Evolutionary conservation across 306 rosid genomes (phyloP).

Genomic region (Vigna trinervia): DNA sequence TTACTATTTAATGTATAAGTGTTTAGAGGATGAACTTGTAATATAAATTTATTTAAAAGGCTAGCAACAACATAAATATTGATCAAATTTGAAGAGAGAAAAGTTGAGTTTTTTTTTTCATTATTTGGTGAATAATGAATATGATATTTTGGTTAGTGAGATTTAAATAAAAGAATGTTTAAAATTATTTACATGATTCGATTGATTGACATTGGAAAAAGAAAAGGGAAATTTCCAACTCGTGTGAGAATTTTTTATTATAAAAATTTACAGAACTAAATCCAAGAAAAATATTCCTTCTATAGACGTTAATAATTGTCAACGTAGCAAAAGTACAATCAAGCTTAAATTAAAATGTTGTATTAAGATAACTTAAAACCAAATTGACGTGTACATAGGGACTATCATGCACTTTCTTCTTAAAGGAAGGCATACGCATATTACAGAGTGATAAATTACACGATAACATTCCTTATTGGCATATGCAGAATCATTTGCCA

Average conservation of each 20-base stretch:
- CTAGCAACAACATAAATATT: not conserved
- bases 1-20: too few species aligned
- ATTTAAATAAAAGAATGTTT: not conserved
- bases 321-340: not conserved
- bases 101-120: not conserved
- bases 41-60: not conserved
- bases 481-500: constrained; percentile 42
- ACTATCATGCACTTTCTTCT: not conserved
- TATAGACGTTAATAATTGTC: not conserved
- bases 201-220: not conserved
- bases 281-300: not conserved
- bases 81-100: not conserved
- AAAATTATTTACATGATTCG: not conserved
- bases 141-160: not conserved
- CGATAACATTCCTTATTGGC: constrained; percentile 32
- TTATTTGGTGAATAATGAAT: not conserved
- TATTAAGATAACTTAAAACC: not conserved
- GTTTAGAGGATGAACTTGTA: not conserved
- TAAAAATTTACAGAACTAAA: not conserved
- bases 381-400: not conserved
- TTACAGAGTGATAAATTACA: constrained; percentile 39
- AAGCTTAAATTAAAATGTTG: not conserved
- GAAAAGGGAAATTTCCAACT: not conserved
- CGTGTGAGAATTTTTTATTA: not conserved
- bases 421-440: constrained; percentile 9